Conservation (phyloP, 2,329 filamentous ascomycete species). For the Arthrobotrys sinensis region DNA sequence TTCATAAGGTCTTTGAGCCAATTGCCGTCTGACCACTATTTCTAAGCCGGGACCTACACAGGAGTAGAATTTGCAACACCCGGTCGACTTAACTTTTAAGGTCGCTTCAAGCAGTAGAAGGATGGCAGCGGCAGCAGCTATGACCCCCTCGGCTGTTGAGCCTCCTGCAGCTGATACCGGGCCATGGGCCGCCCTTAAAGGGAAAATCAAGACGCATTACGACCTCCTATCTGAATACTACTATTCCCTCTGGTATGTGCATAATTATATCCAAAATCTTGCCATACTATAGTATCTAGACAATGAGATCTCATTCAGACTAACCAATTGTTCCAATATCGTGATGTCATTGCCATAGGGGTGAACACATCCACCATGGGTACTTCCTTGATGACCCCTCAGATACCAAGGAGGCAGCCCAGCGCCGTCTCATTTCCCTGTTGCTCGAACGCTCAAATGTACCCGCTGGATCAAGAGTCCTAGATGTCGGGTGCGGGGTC, state of each 20-base stretch:
- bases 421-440: conserved; percentile 73
- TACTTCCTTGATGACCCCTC: conserved; percentile 72
- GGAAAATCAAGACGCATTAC: conserved; percentile 75
- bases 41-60: too few relatives aligned
- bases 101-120: background rate
- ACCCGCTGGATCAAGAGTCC: conserved; percentile 68
- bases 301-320: too few relatives aligned
- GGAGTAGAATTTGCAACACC: too few relatives aligned
- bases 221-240: conserved; percentile 76
- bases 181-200: conserved; percentile 69
- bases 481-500: conserved; percentile 76
- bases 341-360: conserved; percentile 68
- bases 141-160: conserved; percentile 1
- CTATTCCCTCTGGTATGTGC: conserved; percentile 73
- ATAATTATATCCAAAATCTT: too few relatives aligned
- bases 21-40: too few relatives aligned
- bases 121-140: conserved; percentile 34
- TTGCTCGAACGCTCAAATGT: conserved; percentile 71
- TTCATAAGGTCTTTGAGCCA: too few relatives aligned
- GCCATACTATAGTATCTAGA: too few relatives aligned
- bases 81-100: background rate
- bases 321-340: too few relatives aligned
- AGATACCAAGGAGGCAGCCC: conserved; percentile 74
- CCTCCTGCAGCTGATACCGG: conserved; percentile 27
- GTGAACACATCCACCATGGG: conserved; percentile 77